Evolutionary conservation across 2,329 filamentous ascomycete genomes (phyloP).

Genomic region (Fusarium papillatum): DNA sequence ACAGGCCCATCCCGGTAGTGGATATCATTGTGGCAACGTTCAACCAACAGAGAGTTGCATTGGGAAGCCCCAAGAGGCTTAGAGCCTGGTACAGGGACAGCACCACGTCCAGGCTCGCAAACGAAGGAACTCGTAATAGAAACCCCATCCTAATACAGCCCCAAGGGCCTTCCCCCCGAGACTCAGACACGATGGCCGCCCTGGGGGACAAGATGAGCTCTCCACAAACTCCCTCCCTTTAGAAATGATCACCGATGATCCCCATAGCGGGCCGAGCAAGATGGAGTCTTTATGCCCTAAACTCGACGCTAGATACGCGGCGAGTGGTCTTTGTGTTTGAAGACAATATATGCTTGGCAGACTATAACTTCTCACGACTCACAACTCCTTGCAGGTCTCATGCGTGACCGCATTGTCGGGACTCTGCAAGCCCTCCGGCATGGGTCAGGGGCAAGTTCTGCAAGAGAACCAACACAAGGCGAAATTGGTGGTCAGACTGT

Average conservation of each 20-base stretch:
- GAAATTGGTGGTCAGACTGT: slow-evolving; percentile 10
- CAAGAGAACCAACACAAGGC: slow-evolving; percentile 6
- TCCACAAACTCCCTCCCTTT: background rate
- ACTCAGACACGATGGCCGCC: background rate
- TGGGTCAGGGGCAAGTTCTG: slow-evolving; percentile 1
- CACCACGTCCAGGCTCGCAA: background rate
- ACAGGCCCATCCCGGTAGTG: slow-evolving; percentile 12
- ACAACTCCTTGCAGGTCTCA: background rate
- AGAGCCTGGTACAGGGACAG: background rate
- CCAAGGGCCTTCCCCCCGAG: background rate
- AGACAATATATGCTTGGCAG: background rate
- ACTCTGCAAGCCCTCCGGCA: background rate
- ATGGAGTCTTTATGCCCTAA: background rate
- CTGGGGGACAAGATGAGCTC: slow-evolving; percentile 2
- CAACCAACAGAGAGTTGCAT: slow-evolving; percentile 26
- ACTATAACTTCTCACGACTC: background rate
- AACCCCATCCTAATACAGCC: background rate
- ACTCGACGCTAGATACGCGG: background rate
- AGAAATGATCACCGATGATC: slow-evolving; percentile 7
- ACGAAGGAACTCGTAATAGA: slow-evolving; percentile 2
- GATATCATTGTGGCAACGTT: background rate
- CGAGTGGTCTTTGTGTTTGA: background rate
- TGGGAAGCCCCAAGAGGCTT: slow-evolving; percentile 4
- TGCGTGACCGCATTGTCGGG: background rate
- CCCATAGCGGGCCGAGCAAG: slow-evolving; percentile 4